Evolutionary conservation across 192 early-diverging fungal genomes (phyloP).

Genomic region (Rhizoclosmatium globosum): DNA sequence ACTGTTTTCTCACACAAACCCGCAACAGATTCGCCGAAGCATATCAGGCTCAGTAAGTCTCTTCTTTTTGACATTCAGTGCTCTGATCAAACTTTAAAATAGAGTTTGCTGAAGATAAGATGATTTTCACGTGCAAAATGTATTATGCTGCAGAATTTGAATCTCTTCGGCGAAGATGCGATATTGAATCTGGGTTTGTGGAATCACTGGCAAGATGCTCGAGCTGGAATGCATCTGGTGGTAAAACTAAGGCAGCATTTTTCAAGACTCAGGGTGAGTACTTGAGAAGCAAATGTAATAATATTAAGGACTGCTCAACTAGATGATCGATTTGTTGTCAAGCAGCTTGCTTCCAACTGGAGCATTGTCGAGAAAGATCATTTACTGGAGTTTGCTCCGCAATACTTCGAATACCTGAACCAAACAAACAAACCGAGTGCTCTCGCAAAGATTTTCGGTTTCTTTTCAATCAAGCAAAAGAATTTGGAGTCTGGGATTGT

Average conservation of each 20-base stretch:
- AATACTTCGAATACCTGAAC: constrained; percentile 55
- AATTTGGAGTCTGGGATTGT: constrained; percentile 39
- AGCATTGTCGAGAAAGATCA: constrained; percentile 48
- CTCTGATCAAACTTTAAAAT: neutral
- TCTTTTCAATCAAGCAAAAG: constrained; percentile 54
- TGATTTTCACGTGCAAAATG: constrained; percentile 42
- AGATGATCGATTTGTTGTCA: constrained; percentile 60
- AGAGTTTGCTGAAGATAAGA: constrained; percentile 44
- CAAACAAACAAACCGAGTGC: constrained; percentile 9
- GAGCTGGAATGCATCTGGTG: constrained; percentile 51
- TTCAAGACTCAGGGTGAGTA: constrained; percentile 76
- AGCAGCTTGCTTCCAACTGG: constrained; percentile 67
- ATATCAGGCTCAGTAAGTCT: neutral
- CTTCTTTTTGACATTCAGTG: too few species aligned
- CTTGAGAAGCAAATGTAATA: neutral
- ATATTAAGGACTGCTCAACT: neutral
- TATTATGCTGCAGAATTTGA: constrained; percentile 54
- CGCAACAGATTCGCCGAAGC: neutral
- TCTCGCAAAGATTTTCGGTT: constrained; percentile 53
- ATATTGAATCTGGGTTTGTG: constrained; percentile 40
- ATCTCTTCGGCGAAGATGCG: constrained; percentile 45
- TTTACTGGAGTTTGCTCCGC: constrained; percentile 51
- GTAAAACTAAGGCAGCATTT: constrained; percentile 51
- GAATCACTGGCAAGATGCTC: constrained; percentile 43
- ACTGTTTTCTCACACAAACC: neutral